phyloP scores from a whole-genome alignment of 2,329 filamentous ascomycete species.

The Ascosphaera aggregata region DNA sequence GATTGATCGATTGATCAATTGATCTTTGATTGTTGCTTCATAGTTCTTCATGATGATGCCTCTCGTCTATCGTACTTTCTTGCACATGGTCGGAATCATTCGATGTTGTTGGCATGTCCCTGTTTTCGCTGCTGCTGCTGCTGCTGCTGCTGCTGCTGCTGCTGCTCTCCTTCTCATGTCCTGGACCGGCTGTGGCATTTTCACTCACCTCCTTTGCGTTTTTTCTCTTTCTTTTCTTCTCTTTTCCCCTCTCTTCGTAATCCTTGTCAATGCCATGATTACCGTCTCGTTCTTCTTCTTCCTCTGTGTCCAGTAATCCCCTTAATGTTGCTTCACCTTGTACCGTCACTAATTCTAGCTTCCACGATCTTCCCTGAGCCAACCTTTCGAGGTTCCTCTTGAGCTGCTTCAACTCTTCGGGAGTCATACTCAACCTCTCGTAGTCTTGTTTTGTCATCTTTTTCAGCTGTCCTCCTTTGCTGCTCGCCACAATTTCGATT shows the following conservation, averaged over 20 bases:
- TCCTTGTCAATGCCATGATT: neutral
- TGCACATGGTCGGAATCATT: too few species aligned
- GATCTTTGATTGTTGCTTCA: too few species aligned
- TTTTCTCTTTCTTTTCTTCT: constrained; percentile 4
- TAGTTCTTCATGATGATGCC: too few species aligned
- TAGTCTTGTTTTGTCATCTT: constrained; percentile 43
- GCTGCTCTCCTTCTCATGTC: too few species aligned
- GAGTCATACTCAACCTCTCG: constrained; percentile 41
- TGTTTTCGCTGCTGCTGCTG: too few species aligned
- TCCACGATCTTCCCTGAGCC: constrained; percentile 53
- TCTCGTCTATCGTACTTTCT: too few species aligned
- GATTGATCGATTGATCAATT: too few species aligned
- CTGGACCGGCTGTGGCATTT: too few species aligned
- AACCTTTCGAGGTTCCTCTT: constrained; percentile 42
- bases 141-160: too few species aligned
- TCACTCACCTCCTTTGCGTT: constrained; percentile 3
- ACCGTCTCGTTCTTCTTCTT: constrained; percentile 1
- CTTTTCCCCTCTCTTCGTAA: constrained; percentile 2
- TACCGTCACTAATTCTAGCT: constrained; percentile 53
- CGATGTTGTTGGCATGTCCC: too few species aligned
- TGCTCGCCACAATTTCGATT: constrained; percentile 26
- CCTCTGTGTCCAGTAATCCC: constrained; percentile 40
- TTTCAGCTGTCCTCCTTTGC: constrained; percentile 37
- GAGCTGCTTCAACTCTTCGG: constrained; percentile 44
- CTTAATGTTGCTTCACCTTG: constrained; percentile 42